phyloP scores from a whole-genome alignment of 257 asterid species.

The Lantana camara region DNA sequence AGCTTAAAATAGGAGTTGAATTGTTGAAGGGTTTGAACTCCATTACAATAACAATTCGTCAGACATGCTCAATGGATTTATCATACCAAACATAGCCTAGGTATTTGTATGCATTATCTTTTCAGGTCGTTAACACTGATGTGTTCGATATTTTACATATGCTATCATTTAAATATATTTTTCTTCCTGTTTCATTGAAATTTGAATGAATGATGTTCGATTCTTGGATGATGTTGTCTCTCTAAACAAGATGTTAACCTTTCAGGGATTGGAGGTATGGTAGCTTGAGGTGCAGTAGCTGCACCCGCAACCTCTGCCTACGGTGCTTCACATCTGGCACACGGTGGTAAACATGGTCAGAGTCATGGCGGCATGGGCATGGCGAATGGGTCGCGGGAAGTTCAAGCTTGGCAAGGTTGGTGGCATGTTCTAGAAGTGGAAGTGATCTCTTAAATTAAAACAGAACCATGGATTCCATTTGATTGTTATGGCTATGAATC shows the following conservation, averaged over 20 bases:
- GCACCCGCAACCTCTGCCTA: slow-evolving; percentile 86
- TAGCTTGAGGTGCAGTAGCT: slow-evolving; percentile 87
- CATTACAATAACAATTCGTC: background rate
- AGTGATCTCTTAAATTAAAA: slow-evolving; percentile 47
- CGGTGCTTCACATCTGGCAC: slow-evolving; percentile 67
- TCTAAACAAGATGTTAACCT: background rate
- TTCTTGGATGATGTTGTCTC: background rate
- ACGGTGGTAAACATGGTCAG: slow-evolving; percentile 42
- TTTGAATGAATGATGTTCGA: background rate
- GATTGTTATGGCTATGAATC: slow-evolving; percentile 12
- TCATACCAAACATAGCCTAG: too few species aligned
- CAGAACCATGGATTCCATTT: background rate
- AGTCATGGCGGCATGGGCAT: slow-evolving; percentile 29
- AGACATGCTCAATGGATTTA: too few species aligned
- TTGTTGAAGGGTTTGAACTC: too few species aligned
- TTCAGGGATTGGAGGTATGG: slow-evolving; percentile 60
- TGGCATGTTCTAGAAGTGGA: slow-evolving; percentile 81
- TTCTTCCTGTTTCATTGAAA: background rate
- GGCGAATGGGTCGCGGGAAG: slow-evolving; percentile 54
- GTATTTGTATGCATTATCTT: too few species aligned
- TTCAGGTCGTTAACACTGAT: background rate
- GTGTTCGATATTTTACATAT: too few species aligned
- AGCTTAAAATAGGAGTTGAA: too few species aligned
- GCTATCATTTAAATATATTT: too few species aligned
- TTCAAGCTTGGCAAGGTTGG: slow-evolving; percentile 51